phyloP scores from a whole-genome alignment of 202 grass and related monocot genomes.

The Elaeis oleifera region DNA sequence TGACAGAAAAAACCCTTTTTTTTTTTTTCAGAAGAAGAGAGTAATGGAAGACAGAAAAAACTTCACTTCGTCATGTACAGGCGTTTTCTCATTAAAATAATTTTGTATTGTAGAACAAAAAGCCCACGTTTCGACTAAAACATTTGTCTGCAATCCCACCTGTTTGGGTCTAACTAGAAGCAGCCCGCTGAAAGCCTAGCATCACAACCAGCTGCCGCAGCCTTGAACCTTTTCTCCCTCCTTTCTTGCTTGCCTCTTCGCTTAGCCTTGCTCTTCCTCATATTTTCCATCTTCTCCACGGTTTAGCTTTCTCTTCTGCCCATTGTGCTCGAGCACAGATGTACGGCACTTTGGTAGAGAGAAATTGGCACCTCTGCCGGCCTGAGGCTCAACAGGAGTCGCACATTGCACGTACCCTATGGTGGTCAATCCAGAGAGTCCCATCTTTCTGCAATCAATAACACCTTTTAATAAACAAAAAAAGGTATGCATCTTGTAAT shows the following conservation, averaged over 20 bases:
- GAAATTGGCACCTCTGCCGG: conserved; percentile 82
- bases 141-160: conserved; percentile 46
- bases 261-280: conserved; percentile 69
- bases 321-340: conserved; percentile 78
- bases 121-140: no score
- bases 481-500: no score
- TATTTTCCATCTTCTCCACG: conserved; percentile 87
- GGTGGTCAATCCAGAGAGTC: conserved; percentile 31
- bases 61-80: no score
- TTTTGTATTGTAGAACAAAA: no score
- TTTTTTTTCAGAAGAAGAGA: no score
- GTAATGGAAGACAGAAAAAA: no score
- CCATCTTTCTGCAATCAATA: no score
- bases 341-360: conserved; percentile 67
- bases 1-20: no score
- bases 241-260: conserved; percentile 37
- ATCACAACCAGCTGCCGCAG: conserved; percentile 69
- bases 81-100: no score
- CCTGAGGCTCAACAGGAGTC: conserved; percentile 76
- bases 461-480: no score
- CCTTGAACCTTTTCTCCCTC: conserved; percentile 65
- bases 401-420: conserved; percentile 98
- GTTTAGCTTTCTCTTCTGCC: conserved; percentile 77
- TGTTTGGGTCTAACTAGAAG: conserved; percentile 58
- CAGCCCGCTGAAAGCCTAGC: conserved; percentile 63